Evolutionary conservation across 78 protist species (phyloP).

Genomic region (Dictyostelium purpureum): DNA sequence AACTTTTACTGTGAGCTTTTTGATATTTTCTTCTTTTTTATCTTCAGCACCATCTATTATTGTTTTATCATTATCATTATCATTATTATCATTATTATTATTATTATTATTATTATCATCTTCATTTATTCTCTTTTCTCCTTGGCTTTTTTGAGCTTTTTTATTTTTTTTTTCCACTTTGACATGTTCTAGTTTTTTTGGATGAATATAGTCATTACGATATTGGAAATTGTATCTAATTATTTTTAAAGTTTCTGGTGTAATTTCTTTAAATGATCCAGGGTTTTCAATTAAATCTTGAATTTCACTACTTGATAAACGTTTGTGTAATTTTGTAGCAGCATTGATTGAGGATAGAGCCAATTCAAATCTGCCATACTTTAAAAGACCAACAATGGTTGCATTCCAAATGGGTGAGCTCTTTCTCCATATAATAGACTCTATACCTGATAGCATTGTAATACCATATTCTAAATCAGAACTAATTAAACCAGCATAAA

Average conservation of each 20-base stretch:
- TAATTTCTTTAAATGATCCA: not conserved
- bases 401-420: not conserved
- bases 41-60: not conserved
- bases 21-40: no score
- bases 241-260: not conserved
- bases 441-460: not conserved
- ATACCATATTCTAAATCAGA: not conserved
- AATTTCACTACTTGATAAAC: not conserved
- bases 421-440: not conserved
- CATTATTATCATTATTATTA: not conserved
- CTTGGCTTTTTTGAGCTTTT: not conserved
- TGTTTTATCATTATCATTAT: not conserved
- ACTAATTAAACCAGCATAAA: not conserved
- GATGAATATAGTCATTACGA: not conserved
- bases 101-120: no score
- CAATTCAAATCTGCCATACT: not conserved
- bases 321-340: not conserved
- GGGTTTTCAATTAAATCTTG: not conserved
- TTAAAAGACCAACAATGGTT: not conserved
- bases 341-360: not conserved
- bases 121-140: not conserved
- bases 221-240: no score
- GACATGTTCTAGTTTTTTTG: no score
- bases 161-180: no score
- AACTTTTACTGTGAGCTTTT: no score